Evolutionary conservation across 345 rosid genomes (phyloP).

Genomic region (Excoecaria cochinchinensis): DNA sequence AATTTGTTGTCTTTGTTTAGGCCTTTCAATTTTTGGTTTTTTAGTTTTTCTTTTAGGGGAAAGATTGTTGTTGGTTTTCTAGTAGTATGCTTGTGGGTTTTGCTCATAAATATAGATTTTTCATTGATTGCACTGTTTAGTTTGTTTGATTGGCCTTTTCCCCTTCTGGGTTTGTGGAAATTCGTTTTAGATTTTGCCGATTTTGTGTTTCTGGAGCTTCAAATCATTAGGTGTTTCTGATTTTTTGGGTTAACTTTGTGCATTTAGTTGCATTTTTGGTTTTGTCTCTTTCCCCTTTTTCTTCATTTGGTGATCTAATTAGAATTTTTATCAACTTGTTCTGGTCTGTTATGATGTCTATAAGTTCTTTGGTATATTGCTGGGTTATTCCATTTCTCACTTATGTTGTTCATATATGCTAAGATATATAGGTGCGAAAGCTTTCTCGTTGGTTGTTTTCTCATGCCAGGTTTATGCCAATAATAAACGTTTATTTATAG

Average conservation of each 20-base stretch:
- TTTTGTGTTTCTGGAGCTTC: neutral
- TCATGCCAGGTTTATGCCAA: neutral
- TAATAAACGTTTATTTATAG: neutral
- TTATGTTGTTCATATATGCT: neutral
- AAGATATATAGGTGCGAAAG: neutral
- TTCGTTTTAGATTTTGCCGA: neutral
- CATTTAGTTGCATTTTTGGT: neutral
- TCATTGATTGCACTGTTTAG: neutral
- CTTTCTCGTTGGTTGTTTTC: neutral
- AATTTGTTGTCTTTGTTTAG: too few relatives aligned
- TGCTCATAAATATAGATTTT: too few relatives aligned
- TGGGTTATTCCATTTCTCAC: neutral
- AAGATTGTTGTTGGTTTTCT: neutral
- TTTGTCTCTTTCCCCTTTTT: neutral
- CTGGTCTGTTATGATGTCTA: neutral
- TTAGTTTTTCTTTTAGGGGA: too few relatives aligned
- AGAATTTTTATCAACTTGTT: too few relatives aligned
- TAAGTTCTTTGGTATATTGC: neutral
- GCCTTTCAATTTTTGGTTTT: too few relatives aligned
- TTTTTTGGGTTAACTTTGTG: neutral
- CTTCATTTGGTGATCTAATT: too few relatives aligned
- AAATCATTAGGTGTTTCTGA: too few relatives aligned
- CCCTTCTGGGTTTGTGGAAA: neutral
- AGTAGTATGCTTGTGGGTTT: neutral
- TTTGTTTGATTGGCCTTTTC: neutral